Percentiles rank a stretch among this genome's conserved stretches.
Conservation (phyloP, 2,329 filamentous ascomycete genomes). For the Fusarium incarnatum region DNA sequence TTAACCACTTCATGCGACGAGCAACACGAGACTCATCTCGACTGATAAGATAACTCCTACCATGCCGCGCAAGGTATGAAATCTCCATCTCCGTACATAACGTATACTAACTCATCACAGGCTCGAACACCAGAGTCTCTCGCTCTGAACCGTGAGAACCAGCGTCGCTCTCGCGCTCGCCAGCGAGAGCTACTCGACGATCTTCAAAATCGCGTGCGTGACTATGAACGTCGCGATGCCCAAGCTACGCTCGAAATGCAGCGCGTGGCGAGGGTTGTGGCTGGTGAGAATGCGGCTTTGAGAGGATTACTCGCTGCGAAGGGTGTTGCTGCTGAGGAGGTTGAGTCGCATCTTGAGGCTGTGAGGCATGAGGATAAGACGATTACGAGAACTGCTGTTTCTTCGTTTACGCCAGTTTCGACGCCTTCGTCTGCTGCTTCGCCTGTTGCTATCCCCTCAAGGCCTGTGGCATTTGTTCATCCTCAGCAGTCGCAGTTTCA, state of each 20-base stretch:
- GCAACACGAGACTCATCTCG: not conserved
- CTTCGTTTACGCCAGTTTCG: conserved; percentile 13
- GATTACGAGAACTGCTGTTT: not conserved
- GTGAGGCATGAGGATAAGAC: conserved; percentile 1
- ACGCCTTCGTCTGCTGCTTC: conserved; percentile 25
- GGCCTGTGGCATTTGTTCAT: not conserved
- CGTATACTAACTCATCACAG: conserved; percentile 9
- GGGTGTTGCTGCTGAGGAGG: conserved; percentile 34
- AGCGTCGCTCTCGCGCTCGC: conserved; percentile 60
- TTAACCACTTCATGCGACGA: not conserved
- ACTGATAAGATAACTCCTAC: not conserved
- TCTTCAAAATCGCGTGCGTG: conserved; percentile 56
- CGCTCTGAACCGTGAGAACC: conserved; percentile 56
- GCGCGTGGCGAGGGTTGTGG: conserved; percentile 57
- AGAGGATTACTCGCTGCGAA: conserved; percentile 45
- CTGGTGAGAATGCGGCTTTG: conserved; percentile 56
- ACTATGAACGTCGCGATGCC: conserved; percentile 56
- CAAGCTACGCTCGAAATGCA: conserved; percentile 62
- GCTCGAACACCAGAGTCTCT: conserved; percentile 46
- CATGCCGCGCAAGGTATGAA: conserved; percentile 38
- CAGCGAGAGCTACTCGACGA: conserved; percentile 57
- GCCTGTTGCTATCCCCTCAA: conserved; percentile 15
- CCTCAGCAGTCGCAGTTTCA: conserved; percentile 4
- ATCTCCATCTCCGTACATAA: not conserved
- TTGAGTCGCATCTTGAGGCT: conserved; percentile 39